Base-by-base conservation (phyloP, 2,329 filamentous ascomycete genomes). In the Sarocladium strictum region DNA sequence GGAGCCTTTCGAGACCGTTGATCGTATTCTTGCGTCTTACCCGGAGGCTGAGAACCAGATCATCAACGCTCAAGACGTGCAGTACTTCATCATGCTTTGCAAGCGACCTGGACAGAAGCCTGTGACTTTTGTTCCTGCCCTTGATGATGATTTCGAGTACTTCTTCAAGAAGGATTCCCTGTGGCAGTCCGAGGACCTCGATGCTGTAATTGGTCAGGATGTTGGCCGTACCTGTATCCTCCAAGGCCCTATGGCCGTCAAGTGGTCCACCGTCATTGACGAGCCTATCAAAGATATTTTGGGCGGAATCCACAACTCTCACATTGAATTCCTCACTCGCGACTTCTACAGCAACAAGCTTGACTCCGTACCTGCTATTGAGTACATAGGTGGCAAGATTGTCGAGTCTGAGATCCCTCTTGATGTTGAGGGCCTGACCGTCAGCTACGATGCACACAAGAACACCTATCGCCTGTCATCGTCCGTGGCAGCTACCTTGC, bases 81-180 rank as follows among this genome's bases (percentile, higher is more conserved):
- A 99, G 74, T 88, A 97, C 73, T 97, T 99, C 79, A 73, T 99
- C 54, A 79, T 96, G 32, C 85, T 99, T 41, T 97, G 92, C 79
- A 86, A 94, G 74, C 86, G 91, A 35, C 89, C 88, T 49, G 87
- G 87, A 38, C 94, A 99, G 77, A 99, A 99, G 80, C 94, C 94
- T 2, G 89, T 95, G 26, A 94, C 93, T 1, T 99, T 99, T 68
- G 92, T 99, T 27, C 94, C 94, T 4, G 80, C 88, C n/a, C 80
- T 99, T 21, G 94, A 99, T 64, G 91, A 96, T 59, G 96, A 93
- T 68, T 99, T 99, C 62, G 94, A 99, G 69, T 96, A 95, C 75
- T 99, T 90, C 78, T 99, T 99, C 86, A 99, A 99, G 85, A 99
- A 99, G 78, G 94, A 99, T 71, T 99, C 94, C 1, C 81, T 99